Percentiles rank a stretch among this genome's conserved stretches.
phyloP scores from a whole-genome alignment of 768 basidiomycete species.

The Coprinellus aureogranulatus region DNA sequence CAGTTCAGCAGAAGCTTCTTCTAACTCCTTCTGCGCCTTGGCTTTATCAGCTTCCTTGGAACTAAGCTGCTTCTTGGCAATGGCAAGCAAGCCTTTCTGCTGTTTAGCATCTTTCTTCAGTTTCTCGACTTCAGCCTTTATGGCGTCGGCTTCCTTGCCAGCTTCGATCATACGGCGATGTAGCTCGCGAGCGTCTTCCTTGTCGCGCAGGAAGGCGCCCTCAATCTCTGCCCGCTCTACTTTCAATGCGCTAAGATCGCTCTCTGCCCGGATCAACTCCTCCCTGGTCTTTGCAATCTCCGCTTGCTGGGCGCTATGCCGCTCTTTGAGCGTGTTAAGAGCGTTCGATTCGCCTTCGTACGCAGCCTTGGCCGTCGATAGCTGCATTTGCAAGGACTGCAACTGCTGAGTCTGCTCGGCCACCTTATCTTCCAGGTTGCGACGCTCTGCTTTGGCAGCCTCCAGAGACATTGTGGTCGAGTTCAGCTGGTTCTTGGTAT shows the following conservation, averaged over 20 bases:
- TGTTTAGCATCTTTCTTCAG: constrained; percentile 91
- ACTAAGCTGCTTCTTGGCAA: constrained; percentile 89
- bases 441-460: constrained; percentile 63
- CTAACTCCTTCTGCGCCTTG: constrained; percentile 69
- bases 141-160: constrained; percentile 63
- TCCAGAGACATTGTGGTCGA: constrained; percentile 76
- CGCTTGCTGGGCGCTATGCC: constrained; percentile 60
- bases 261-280: constrained; percentile 86
- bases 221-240: constrained; percentile 93
- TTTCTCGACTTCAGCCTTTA: constrained; percentile 81
- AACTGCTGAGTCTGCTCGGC: constrained; percentile 72
- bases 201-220: constrained; percentile 81
- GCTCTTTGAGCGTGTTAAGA: constrained; percentile 64
- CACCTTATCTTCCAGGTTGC: constrained; percentile 59
- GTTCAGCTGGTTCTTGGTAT: constrained; percentile 78
- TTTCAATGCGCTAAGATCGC: constrained; percentile 82
- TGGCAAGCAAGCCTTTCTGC: constrained; percentile 92
- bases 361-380: constrained; percentile 77
- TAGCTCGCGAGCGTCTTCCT: constrained; percentile 87
- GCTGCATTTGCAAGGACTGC: constrained; percentile 75
- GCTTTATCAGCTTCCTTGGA: constrained; percentile 77
- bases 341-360: constrained; percentile 82
- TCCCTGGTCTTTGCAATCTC: constrained; percentile 71
- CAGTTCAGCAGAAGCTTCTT: constrained; percentile 59
- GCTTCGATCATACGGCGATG: constrained; percentile 83